Evolutionary conservation across 495 filamentous ascomycete species (phyloP).

Genomic region (Letharia columbiana): DNA sequence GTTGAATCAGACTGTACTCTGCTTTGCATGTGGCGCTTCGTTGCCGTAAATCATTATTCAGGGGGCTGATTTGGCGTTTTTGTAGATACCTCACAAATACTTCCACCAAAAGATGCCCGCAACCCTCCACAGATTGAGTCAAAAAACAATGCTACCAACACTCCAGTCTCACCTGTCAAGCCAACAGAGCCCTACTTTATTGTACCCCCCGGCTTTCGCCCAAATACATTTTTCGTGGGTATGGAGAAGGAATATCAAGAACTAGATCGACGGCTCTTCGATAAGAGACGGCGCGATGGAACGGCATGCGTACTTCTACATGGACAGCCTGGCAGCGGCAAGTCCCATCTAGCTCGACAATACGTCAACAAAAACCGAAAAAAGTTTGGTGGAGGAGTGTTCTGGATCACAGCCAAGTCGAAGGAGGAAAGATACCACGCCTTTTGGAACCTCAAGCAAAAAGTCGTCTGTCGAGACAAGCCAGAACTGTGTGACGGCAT

Average conservation of each 20-base stretch:
- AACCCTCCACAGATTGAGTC: slow-evolving; percentile 7
- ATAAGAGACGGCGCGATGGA: slow-evolving; percentile 53
- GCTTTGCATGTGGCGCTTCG: neutral
- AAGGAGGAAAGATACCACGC: slow-evolving; percentile 53
- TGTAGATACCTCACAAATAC: slow-evolving; percentile 27
- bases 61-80: slow-evolving; percentile 25
- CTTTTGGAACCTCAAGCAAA: slow-evolving; percentile 67
- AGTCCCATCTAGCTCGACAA: slow-evolving; percentile 73
- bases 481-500: slow-evolving; percentile 27
- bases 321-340: slow-evolving; percentile 68
- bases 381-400: slow-evolving; percentile 65
- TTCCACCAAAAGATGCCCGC: slow-evolving; percentile 18
- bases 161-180: slow-evolving; percentile 12
- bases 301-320: slow-evolving; percentile 62
- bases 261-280: slow-evolving; percentile 59
- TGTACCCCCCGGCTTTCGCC: slow-evolving; percentile 66
- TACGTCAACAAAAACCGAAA: slow-evolving; percentile 63
- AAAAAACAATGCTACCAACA: slow-evolving; percentile 20
- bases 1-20: neutral
- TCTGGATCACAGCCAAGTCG: slow-evolving; percentile 70
- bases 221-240: slow-evolving; percentile 68
- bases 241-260: slow-evolving; percentile 61
- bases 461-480: slow-evolving; percentile 37
- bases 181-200: slow-evolving; percentile 43
- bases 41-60: neutral